Conservation (phyloP, 1,139 yeast species). For the Kurtzmaniella quercitrusa region DNA sequence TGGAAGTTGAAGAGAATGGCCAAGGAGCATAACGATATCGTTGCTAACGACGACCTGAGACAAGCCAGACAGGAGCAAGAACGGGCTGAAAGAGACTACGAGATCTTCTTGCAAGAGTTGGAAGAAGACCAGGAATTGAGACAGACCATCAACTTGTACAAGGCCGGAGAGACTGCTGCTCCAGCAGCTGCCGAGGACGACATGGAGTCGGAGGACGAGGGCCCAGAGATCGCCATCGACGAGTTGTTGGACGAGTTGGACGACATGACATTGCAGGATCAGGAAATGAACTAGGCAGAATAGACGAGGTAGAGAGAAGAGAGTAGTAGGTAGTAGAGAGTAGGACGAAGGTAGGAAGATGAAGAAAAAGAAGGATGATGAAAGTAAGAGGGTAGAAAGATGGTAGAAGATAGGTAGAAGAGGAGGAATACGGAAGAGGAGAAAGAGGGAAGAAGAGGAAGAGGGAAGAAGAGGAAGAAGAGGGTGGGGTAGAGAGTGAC, state of each 20-base stretch:
- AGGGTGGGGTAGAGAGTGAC: too few species aligned
- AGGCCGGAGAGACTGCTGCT: conserved; percentile 42
- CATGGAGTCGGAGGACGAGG: conserved; percentile 61
- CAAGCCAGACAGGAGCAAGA: conserved; percentile 86
- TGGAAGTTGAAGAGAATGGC: conserved; percentile 99
- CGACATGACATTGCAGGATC: conserved; percentile 76
- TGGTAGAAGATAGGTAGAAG: too few species aligned
- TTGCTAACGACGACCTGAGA: conserved; percentile 72
- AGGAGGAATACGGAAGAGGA: too few species aligned
- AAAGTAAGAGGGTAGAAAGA: too few species aligned
- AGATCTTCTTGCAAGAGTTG: conserved; percentile 90
- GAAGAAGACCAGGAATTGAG: conserved; percentile 97
- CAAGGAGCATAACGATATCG: conserved; percentile 83
- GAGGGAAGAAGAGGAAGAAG: too few species aligned
- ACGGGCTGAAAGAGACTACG: conserved; percentile 93
- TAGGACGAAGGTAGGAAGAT: too few species aligned
- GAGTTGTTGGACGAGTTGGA: conserved; percentile 89
- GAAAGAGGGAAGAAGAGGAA: too few species aligned
- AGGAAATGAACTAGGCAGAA: conserved; percentile 18
- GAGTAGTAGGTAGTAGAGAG: too few species aligned
- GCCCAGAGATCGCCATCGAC: conserved; percentile 73
- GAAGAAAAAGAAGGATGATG: too few species aligned
- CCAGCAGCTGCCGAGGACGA: conserved; percentile 36
- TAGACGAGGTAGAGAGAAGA: background rate
- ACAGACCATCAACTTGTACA: conserved; percentile 84